Conservation (phyloP, 1,139 yeast genomes). For the Taphrina communis region DNA sequence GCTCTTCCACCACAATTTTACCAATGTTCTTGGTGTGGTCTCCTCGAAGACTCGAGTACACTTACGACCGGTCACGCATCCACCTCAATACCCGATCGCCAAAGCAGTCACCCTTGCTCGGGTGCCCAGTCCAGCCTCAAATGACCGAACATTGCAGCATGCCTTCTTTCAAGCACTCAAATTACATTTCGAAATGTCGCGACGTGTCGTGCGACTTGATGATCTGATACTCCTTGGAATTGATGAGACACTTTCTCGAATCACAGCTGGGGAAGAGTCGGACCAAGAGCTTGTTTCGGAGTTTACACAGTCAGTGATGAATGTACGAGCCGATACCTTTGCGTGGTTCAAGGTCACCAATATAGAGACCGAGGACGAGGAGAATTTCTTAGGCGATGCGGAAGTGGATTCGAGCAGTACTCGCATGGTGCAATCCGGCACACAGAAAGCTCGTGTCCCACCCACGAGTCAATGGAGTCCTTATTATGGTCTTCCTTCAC, state of each 20-base stretch:
- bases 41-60: neutral
- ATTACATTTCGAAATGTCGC: conserved; percentile 62
- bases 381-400: conserved; percentile 49
- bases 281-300: conserved; percentile 48
- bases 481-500: conserved; percentile 55
- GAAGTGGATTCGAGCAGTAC: conserved; percentile 70
- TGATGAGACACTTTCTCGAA: conserved; percentile 70
- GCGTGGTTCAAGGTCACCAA: conserved; percentile 80
- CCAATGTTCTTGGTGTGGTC: neutral
- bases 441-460: conserved; percentile 41
- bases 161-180: conserved; percentile 69
- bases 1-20: conserved; percentile 61
- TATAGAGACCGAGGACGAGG: conserved; percentile 54
- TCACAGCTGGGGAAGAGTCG: conserved; percentile 53
- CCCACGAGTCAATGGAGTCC: conserved; percentile 58
- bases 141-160: conserved; percentile 69
- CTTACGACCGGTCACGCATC: neutral
- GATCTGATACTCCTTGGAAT: conserved; percentile 79
- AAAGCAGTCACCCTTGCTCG: conserved; percentile 65
- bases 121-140: conserved; percentile 71
- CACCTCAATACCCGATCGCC: conserved; percentile 46
- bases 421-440: conserved; percentile 70
- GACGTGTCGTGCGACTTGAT: conserved; percentile 64
- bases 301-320: conserved; percentile 41
- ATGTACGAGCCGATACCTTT: conserved; percentile 70